Percentiles rank a stretch among this genome's conserved stretches.
These are phyloP conservation scores for Periconia macrospinosa DNA, from an alignment of 2,329 filamentous ascomycete genomes.

Conservation along the genomic window DNA sequence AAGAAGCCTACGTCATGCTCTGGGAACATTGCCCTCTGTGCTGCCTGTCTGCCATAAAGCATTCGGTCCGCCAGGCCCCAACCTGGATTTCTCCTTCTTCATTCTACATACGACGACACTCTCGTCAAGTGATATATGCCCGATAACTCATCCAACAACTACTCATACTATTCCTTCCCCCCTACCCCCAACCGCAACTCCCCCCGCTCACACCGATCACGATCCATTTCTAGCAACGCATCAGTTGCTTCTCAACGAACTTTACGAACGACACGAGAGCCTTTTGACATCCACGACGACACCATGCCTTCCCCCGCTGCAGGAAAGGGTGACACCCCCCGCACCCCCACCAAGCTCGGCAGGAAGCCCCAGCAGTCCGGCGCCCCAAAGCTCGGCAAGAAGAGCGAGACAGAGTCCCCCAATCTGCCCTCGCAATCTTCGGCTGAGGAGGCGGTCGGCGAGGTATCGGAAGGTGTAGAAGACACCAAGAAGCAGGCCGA, in stretches of 20 bases:
- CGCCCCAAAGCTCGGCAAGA: conserved; percentile 48
- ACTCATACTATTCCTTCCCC: conserved; percentile 57
- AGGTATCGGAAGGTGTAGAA: conserved; percentile 29
- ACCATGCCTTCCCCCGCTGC: conserved; percentile 56
- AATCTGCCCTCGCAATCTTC: conserved; percentile 33
- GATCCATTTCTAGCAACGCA: conserved; percentile 43
- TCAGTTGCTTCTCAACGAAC: conserved; percentile 36
- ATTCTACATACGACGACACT: conserved; percentile 35
- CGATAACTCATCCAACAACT: conserved; percentile 50
- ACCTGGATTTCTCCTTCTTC: conserved; percentile 8
- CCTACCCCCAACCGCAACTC: conserved; percentile 51
- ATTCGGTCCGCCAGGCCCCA: conserved; percentile 16
- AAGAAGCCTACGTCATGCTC: conserved; percentile 38
- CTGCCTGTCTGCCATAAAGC: conserved; percentile 34
- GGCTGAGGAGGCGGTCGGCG: conserved; percentile 23
- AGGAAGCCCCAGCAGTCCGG: conserved; percentile 44
- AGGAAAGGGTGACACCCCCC: conserved; percentile 52
- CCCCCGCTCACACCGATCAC: conserved; percentile 39
- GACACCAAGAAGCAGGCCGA: conserved; percentile 30
- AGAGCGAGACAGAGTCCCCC: conserved; percentile 38
- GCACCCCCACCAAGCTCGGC: conserved; percentile 56
- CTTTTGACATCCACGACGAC: conserved; percentile 27
- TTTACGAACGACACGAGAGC: conserved; percentile 33
- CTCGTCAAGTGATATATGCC: conserved; percentile 51
- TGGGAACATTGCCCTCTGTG: conserved; percentile 15